Percentiles rank a stretch among this genome's conserved stretches.
Conservation (phyloP, 805 yeast genomes). For the Saccharomycodes ludwigii region DNA sequence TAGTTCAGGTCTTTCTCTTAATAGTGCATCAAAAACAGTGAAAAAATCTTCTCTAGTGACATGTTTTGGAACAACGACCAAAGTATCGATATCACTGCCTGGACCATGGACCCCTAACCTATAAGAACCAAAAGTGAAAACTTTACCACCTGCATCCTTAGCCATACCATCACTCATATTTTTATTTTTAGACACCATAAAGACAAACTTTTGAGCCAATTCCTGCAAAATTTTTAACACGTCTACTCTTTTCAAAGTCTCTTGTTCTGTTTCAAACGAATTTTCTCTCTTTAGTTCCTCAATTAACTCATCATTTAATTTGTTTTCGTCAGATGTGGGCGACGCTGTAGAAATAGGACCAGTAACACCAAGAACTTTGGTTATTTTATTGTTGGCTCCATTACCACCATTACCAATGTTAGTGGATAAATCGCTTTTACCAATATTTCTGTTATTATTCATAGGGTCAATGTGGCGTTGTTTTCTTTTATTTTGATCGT, state of each 20-base stretch:
- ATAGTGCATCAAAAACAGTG: slow-evolving; percentile 57
- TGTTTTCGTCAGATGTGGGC: slow-evolving; percentile 71
- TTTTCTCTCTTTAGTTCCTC: slow-evolving; percentile 71
- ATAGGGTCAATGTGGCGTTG: no score
- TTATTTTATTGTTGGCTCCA: no score
- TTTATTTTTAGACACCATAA: slow-evolving; percentile 60
- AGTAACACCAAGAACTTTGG: slow-evolving; percentile 24
- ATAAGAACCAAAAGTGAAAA: slow-evolving; percentile 93
- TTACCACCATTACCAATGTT: no score
- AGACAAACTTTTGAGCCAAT: slow-evolving; percentile 72
- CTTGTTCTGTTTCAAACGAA: slow-evolving; percentile 80
- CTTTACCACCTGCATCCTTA: slow-evolving; percentile 90
- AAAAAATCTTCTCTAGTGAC: slow-evolving; percentile 86
- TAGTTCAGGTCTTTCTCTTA: slow-evolving; percentile 65
- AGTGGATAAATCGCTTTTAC: no score
- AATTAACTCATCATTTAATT: slow-evolving; percentile 62
- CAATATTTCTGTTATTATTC: no score
- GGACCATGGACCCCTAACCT: slow-evolving; percentile 95
- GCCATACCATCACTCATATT: slow-evolving; percentile 99
- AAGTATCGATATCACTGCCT: slow-evolving; percentile 93
- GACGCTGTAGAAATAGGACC: slow-evolving; percentile 74
- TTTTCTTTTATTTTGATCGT: no score
- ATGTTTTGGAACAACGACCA: slow-evolving; percentile 95
- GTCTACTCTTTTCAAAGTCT: slow-evolving; percentile 67
- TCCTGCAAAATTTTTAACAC: slow-evolving; percentile 63